phyloP scores from a whole-genome alignment of 176 grass and related monocot species.

The Cenchrus purpureus region DNA sequence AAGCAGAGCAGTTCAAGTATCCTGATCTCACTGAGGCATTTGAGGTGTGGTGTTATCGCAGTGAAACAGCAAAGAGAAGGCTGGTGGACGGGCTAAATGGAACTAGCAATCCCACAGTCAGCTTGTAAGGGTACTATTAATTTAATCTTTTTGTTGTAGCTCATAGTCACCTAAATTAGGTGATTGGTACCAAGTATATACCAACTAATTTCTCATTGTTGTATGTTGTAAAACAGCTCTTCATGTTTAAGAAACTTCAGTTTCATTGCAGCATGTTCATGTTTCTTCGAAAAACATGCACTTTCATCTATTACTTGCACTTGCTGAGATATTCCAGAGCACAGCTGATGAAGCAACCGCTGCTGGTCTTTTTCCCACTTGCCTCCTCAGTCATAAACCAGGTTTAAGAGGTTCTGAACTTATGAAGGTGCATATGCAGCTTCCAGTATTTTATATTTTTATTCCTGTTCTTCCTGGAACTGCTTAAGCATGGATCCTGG shows the following conservation, averaged over 20 bases:
- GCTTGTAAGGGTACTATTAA: conserved; percentile 45
- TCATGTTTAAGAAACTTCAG: conserved; percentile 30
- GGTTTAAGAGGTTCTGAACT: conserved; percentile 13
- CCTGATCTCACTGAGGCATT: conserved; percentile 96
- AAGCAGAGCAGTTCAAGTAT: conserved; percentile 71
- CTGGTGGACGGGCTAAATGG: conserved; percentile 53
- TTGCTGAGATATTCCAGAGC: neutral
- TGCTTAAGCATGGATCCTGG: conserved; percentile 28
- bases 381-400: neutral
- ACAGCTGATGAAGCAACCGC: neutral
- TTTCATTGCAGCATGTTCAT: conserved; percentile 36
- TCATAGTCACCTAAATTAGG: conserved; percentile 25
- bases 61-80: conserved; percentile 83
- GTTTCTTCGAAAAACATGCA: neutral
- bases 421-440: conserved; percentile 15
- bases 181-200: conserved; percentile 38
- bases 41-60: conserved; percentile 92
- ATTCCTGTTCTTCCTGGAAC: neutral
- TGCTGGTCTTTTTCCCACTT: neutral
- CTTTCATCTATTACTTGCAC: conserved; percentile 24
- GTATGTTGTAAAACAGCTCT: conserved; percentile 22
- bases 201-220: conserved; percentile 44
- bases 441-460: neutral
- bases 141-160: conserved; percentile 45
- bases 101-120: conserved; percentile 54